Evolutionary conservation across 2,329 filamentous ascomycete genomes (phyloP).

Genomic region (Aspergillus ochraceoroseus): DNA sequence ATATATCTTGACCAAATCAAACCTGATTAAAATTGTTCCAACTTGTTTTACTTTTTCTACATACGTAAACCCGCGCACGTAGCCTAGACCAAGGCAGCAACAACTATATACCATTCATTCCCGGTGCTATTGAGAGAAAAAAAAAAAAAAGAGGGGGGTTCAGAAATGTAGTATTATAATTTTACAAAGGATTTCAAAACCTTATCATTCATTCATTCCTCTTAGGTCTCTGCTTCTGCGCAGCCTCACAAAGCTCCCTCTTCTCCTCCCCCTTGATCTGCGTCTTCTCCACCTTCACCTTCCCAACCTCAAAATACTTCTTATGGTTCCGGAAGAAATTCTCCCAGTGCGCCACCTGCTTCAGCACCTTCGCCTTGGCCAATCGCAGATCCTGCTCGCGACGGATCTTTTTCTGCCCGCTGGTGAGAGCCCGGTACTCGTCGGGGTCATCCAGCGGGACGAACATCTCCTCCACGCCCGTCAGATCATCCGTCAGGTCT

Average conservation of each 20-base stretch:
- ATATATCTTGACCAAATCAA: conserved; percentile 32
- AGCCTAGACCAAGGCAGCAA: conserved; percentile 2
- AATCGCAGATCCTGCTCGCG: conserved; percentile 60
- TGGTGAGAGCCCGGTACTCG: conserved; percentile 30
- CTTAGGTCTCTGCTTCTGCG: conserved; percentile 61
- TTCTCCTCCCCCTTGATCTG: conserved; percentile 48
- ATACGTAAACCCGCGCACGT: not conserved
- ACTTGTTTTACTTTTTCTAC: conserved; percentile 12
- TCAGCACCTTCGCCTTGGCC: conserved; percentile 61
- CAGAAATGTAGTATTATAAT: no score
- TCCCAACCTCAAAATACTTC: conserved; percentile 77
- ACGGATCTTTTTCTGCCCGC: conserved; percentile 46
- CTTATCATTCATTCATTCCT: no score
- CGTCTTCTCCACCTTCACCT: conserved; percentile 56
- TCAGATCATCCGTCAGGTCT: conserved; percentile 76
- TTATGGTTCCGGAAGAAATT: conserved; percentile 73
- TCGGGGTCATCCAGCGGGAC: conserved; percentile 60
- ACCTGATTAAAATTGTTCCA: conserved; percentile 24
- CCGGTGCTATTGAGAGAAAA: no score
- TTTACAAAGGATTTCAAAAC: no score
- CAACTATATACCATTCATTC: conserved; percentile 4
- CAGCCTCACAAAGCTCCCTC: conserved; percentile 65
- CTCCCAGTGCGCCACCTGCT: conserved; percentile 73
- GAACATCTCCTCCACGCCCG: conserved; percentile 83
- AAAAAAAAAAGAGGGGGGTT: no score